A percentile compares a stretch with the other conserved stretches of the same genome.
Conservation (phyloP, 139 green algal genomes). For the Eudorina sp. region DNA sequence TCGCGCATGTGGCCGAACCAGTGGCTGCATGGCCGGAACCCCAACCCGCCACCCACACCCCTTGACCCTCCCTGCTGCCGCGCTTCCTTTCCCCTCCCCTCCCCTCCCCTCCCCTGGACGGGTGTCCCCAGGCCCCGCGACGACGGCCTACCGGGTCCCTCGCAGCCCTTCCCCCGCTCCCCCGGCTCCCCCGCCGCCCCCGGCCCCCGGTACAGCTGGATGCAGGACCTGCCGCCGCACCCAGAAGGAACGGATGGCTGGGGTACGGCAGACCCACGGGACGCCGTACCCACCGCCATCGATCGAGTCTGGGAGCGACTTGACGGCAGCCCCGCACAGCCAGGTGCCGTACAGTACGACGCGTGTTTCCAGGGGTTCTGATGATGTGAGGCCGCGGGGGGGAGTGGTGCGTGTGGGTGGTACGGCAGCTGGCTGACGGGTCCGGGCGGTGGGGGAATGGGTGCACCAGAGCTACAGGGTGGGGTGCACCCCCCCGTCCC, state of each 20-base stretch:
- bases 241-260: slow-evolving; percentile 35
- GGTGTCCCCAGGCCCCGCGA: slow-evolving; percentile 29
- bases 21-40: too few species aligned
- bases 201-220: slow-evolving; percentile 11
- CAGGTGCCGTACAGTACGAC: slow-evolving; percentile 52
- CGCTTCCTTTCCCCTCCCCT: neutral
- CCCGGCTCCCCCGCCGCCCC: neutral
- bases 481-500: too few species aligned
- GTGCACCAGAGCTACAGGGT: too few species aligned
- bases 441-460: too few species aligned
- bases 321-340: neutral
- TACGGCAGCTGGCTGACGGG: too few species aligned
- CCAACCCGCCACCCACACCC: too few species aligned
- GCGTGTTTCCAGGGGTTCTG: slow-evolving; percentile 68
- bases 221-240: slow-evolving; percentile 22
- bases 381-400: too few species aligned
- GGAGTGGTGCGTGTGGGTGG: too few species aligned
- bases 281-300: slow-evolving; percentile 26
- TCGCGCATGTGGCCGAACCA: too few species aligned
- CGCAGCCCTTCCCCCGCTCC: slow-evolving; percentile 28
- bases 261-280: neutral
- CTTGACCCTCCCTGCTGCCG: neutral
- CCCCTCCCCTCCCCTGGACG: neutral
- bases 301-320: slow-evolving; percentile 55
- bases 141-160: slow-evolving; percentile 40